Evolutionary conservation across 345 rosid genomes (phyloP).

Genomic region (Dipteronia sinensis): DNA sequence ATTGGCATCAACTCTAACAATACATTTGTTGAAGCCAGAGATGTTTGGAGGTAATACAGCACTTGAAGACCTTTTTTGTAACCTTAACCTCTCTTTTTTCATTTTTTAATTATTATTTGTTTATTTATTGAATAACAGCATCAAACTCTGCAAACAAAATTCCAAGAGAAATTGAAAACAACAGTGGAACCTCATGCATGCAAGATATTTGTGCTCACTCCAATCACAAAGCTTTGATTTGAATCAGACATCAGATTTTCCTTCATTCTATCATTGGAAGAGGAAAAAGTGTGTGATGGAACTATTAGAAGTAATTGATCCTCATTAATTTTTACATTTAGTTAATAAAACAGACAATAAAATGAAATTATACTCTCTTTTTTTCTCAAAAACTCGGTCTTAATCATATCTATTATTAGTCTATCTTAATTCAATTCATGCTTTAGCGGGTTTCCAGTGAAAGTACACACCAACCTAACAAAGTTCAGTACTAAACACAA

Average conservation of each 20-base stretch:
- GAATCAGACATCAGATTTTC: not conserved
- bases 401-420: not conserved
- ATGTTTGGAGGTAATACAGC: not conserved
- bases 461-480: too few relatives aligned
- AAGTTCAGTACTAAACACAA: not conserved
- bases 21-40: not conserved
- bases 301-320: too few relatives aligned
- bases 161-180: slow-evolving; percentile 7
- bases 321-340: too few relatives aligned
- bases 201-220: slow-evolving; percentile 6
- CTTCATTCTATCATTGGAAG: not conserved
- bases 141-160: not conserved
- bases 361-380: too few relatives aligned
- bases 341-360: too few relatives aligned
- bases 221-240: not conserved
- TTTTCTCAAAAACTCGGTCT: too few relatives aligned
- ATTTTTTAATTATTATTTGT: not conserved
- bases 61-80: not conserved
- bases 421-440: not conserved
- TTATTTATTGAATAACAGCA: not conserved
- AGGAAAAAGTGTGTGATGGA: not conserved
- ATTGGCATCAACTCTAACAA: not conserved
- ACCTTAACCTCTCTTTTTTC: not conserved
- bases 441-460: not conserved
- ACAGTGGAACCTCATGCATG: not conserved